Base-by-base conservation (phyloP, 345 rosid genomes). In the Dovyalis caffra region DNA sequence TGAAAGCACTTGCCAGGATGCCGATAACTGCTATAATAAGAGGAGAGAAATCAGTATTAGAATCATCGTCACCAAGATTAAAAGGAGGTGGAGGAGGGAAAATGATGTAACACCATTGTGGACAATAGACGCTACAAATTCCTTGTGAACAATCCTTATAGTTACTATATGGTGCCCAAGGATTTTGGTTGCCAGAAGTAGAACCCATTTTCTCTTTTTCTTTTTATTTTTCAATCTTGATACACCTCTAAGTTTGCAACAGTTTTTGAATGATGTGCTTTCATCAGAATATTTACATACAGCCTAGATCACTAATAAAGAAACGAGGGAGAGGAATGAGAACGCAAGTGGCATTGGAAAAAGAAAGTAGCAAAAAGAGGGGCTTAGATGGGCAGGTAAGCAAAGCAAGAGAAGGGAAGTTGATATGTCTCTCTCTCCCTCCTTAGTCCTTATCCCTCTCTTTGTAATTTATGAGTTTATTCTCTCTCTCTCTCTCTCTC, bases 41-140 rank as follows among this genome's bases (percentile, higher is more conserved):
- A 70, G 95, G 97, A 7, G 95, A 91, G 81, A 90, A 86, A 51
- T 74, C 80, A 21, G 88, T 49, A 45, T 82, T 80, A 31, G 87
- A 82, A 11, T 66, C 80, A 64, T 72, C 88, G 18, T 86, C 90
- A 21, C 57, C 79, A 6, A 73, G 31, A 70, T 51, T 7, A 16
- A 74, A 79, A 43, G 95, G 85, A 26, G 97, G 93, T 2, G 95
- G 97, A 47, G 96, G 97, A 38, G 95, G 87, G 90, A 91, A 90
- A 72, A 87, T 73, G 63, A 87, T 72, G 83, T 88, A 90, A 77
- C 97, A 94, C 95, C 97, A 87, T 75, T 92, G 95, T 0, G 97
- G 97, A 64, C 98, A 94, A 77, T 90, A 91, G 9, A 90, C 72
- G 88, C 88, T 92, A 67, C 99, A 95, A 67, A 95, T 71, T 43